Evolutionary conservation across 176 grass and related monocot genomes (phyloP), one percentile per base, ranked within the genome.

Genomic region (Oryza rufipogon): DNA sequence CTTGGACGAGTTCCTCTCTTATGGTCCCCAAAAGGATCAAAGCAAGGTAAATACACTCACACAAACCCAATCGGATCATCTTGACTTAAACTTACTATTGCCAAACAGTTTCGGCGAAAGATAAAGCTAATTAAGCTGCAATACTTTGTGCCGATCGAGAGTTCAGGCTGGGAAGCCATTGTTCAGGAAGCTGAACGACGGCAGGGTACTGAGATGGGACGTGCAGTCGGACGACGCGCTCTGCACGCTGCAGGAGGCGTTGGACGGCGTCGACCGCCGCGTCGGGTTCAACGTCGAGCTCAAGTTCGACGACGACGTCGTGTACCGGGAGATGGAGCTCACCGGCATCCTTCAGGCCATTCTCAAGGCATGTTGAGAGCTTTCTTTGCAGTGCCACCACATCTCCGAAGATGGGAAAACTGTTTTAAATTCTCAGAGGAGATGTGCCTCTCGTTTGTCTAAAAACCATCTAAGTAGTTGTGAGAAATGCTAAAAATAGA

Each of bases 231-330:
- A 98, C 73, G 83, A 81, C 48, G 70, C 87, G 0, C 48, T 93
- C 12, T 98, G 93, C 83, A 95, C 91, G 34, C 80, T 98, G n/a
- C 75, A 73, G 17, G 93, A 98, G 64, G 91, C 65, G 10, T 92
- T 98, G 68, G 71, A 93, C 70, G 34, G 23, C 15, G 96, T 95
- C 7, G 70, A 93, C 72, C 22, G 66, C 1, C 64, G 82, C 5
- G 41, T 98, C 13, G 91, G 92, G 7, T 98, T 98, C 92, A 95
- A 98, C 64, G 80, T 92, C 19, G 95, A 97, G 86, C 68, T 97
- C 64, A 94, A 97, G 74, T 91, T 97, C 33, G 92, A 92, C 65
- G 90, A 92, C 66, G 14, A 86, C 54, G 23, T 87, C 9, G 15
- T 32, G 6, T 97, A 94, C 83, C 67, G 25, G 63, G 94, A 91